These are phyloP conservation scores for Diplodia scrobiculata DNA, from an alignment of 2,329 filamentous ascomycete genomes.

Conservation along the genomic window DNA sequence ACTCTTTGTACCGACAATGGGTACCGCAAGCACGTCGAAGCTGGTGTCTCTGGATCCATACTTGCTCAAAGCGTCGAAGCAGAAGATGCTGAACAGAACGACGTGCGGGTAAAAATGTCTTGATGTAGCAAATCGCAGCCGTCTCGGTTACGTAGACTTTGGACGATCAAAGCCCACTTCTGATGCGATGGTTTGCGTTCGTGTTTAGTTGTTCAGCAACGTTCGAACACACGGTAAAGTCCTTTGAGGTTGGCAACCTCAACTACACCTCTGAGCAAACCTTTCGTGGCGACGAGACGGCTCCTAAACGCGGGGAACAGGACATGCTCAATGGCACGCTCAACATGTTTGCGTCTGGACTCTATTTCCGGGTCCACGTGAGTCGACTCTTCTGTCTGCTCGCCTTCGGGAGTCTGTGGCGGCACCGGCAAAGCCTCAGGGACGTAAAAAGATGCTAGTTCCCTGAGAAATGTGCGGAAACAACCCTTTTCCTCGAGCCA, in stretches of 20 bases:
- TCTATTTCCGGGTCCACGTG: conserved; percentile 48
- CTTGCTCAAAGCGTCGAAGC: not conserved
- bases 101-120: conserved; percentile 45
- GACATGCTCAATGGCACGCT: conserved; percentile 75
- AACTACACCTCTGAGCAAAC: conserved; percentile 73
- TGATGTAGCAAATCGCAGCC: conserved; percentile 42
- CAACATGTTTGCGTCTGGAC: conserved; percentile 66
- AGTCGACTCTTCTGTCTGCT: conserved; percentile 33
- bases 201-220: conserved; percentile 62
- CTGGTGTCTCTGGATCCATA: conserved; percentile 2
- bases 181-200: not conserved
- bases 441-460: conserved; percentile 87
- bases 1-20: conserved; percentile 12
- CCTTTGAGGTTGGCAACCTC: conserved; percentile 93
- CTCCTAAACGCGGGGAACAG: conserved; percentile 88
- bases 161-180: not conserved
- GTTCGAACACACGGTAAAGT: conserved; percentile 90
- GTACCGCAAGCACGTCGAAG: conserved; percentile 19
- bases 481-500: conserved; percentile 85
- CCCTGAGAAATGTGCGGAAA: conserved; percentile 80
- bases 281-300: conserved; percentile 77
- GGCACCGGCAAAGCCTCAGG: conserved; percentile 75
- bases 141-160: not conserved
- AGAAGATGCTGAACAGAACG: conserved; percentile 49
- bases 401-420: conserved; percentile 37